Percentiles rank a stretch among this genome's conserved stretches.
These are phyloP conservation scores for Neoarthrinium moseri DNA, from an alignment of 2,329 filamentous ascomycete species.

Conservation along the genomic window DNA sequence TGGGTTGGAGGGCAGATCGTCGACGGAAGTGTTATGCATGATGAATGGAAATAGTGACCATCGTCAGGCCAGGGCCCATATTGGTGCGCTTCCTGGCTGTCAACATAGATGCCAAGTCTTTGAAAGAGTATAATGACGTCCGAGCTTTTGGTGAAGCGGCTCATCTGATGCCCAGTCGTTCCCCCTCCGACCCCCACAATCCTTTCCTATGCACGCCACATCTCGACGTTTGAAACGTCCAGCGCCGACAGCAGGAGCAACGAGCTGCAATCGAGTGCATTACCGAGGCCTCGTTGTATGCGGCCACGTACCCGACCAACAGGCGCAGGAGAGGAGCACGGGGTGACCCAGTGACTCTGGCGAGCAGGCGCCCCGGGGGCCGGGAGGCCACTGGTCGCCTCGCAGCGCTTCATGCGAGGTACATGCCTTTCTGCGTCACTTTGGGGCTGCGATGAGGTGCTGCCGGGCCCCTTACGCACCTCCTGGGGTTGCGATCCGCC, in stretches of 20 bases:
- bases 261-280: slow-evolving; percentile 6
- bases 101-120: neutral
- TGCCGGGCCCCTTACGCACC: too few species aligned
- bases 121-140: neutral
- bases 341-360: slow-evolving; percentile 20
- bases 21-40: neutral
- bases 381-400: slow-evolving; percentile 18
- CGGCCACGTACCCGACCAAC: slow-evolving; percentile 29
- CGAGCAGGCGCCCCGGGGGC: slow-evolving; percentile 14
- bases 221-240: neutral
- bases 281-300: slow-evolving; percentile 18
- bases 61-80: too few species aligned
- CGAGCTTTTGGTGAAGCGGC: too few species aligned
- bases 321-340: slow-evolving; percentile 27
- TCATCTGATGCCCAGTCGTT: too few species aligned
- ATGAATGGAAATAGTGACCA: neutral
- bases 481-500: too few species aligned
- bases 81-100: neutral
- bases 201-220: neutral
- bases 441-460: too few species aligned
- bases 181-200: neutral
- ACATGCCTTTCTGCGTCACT: too few species aligned
- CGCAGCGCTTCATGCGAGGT: slow-evolving; percentile 13
- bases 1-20: too few species aligned
- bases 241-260: neutral